phyloP scores from a whole-genome alignment of 257 asterid species.

The Verbena officinalis region DNA sequence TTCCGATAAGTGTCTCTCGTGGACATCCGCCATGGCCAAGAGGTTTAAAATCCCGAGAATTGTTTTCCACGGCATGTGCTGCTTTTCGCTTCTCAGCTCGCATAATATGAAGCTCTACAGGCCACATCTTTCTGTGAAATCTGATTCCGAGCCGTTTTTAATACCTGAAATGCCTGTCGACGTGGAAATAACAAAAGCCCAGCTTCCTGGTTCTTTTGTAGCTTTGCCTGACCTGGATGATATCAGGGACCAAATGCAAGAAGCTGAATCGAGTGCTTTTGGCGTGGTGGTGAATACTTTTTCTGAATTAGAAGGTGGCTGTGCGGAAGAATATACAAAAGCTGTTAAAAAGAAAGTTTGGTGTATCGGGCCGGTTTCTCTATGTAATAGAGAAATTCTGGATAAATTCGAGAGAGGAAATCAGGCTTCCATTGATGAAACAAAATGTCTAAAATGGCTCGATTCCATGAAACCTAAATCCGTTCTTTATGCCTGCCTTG shows the following conservation, averaged over 20 bases:
- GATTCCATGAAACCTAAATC: constrained; percentile 42
- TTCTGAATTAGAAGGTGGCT: constrained; percentile 58
- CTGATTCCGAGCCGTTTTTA: constrained; percentile 49
- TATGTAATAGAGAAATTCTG: constrained; percentile 43
- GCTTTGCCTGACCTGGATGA: constrained; percentile 65
- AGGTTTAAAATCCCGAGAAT: constrained; percentile 55
- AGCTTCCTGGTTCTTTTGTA: constrained; percentile 69
- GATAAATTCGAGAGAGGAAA: constrained; percentile 78
- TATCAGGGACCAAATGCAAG: constrained; percentile 63
- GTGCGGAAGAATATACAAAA: constrained; percentile 48
- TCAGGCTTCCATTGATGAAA: constrained; percentile 52
- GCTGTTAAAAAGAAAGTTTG: constrained; percentile 64
- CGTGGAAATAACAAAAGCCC: constrained; percentile 45
- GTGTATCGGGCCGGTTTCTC: constrained; percentile 81
- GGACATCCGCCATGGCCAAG: constrained; percentile 62
- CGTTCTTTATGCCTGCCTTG: constrained; percentile 68
- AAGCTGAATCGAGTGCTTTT: constrained; percentile 57
- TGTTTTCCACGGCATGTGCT: constrained; percentile 75
- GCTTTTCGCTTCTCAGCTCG: constrained; percentile 63
- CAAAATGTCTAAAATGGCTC: constrained; percentile 53
- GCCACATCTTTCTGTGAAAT: constrained; percentile 45
- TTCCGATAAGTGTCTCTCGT: constrained; percentile 70
- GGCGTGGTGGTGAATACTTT: constrained; percentile 75
- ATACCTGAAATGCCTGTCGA: constrained; percentile 66
- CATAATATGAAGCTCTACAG: constrained; percentile 47